phyloP scores from a whole-genome alignment of 2,329 filamentous ascomycete genomes.

The Mycogone perniciosa region DNA sequence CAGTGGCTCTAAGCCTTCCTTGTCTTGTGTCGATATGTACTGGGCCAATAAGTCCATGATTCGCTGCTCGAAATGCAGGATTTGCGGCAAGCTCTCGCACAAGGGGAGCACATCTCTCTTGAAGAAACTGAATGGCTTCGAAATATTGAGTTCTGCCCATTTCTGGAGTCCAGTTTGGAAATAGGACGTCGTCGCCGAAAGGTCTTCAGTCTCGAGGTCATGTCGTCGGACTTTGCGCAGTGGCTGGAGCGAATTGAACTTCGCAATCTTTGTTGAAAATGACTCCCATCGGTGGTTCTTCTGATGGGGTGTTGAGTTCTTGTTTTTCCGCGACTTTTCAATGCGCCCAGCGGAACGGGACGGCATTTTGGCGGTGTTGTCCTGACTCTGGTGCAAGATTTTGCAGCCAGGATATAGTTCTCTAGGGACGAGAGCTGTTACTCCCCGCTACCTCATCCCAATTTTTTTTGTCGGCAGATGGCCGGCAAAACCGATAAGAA shows the following conservation, averaged over 20 bases:
- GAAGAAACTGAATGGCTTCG: slow-evolving; percentile 73
- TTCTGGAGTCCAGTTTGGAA: slow-evolving; percentile 75
- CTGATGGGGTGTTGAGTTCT: slow-evolving; percentile 64
- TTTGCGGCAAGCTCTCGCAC: slow-evolving; percentile 84
- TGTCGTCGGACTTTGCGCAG: slow-evolving; percentile 82
- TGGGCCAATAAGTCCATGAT: slow-evolving; percentile 73
- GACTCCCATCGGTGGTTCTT: slow-evolving; percentile 87
- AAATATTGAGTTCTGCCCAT: slow-evolving; percentile 90
- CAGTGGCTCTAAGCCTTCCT: slow-evolving; percentile 76
- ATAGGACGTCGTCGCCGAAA: slow-evolving; percentile 74
- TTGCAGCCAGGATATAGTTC: slow-evolving; percentile 18
- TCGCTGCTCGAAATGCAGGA: slow-evolving; percentile 81
- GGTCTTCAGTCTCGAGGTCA: slow-evolving; percentile 73
- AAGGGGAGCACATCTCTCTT: slow-evolving; percentile 66
- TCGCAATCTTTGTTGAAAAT: slow-evolving; percentile 83
- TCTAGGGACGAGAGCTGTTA: slow-evolving; percentile 17
- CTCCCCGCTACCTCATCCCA: slow-evolving; percentile 25
- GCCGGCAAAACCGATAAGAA: slow-evolving; percentile 32
- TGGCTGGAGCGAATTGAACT: slow-evolving; percentile 83
- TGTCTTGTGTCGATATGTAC: slow-evolving; percentile 72
- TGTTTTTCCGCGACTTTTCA: slow-evolving; percentile 62
- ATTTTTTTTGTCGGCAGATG: slow-evolving; percentile 30
- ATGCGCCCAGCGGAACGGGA: slow-evolving; percentile 60
- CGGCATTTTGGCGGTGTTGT: slow-evolving; percentile 46
- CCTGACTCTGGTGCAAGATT: slow-evolving; percentile 18